phyloP scores from a whole-genome alignment of 2,329 filamentous ascomycete genomes.

The Neonectria faginata region DNA sequence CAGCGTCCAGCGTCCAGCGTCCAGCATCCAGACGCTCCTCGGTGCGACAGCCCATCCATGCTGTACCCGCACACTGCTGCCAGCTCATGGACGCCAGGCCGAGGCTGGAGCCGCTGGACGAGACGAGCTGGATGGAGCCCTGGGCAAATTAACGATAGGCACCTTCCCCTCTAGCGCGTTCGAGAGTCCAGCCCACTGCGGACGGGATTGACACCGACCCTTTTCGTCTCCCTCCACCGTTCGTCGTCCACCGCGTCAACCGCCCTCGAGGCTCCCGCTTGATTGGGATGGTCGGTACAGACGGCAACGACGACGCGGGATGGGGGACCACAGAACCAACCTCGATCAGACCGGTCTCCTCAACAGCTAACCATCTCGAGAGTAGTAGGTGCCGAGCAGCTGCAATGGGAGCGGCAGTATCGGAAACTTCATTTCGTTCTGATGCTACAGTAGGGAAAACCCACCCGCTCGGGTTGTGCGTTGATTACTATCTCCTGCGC shows the following conservation, averaged over 20 bases:
- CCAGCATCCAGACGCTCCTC: not conserved
- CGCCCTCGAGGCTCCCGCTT: conserved; percentile 25
- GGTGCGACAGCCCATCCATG: conserved; percentile 25
- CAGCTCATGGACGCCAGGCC: conserved; percentile 24
- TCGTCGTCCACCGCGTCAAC: conserved; percentile 35
- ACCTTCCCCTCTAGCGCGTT: conserved; percentile 26
- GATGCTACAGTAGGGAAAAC: not conserved
- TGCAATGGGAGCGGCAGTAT: conserved; percentile 16
- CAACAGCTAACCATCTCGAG: conserved; percentile 18
- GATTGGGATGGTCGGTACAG: conserved; percentile 40
- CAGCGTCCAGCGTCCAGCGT: too few relatives aligned
- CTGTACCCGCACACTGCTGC: conserved; percentile 35
- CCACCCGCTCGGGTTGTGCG: not conserved
- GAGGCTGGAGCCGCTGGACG: conserved; percentile 23
- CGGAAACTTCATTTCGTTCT: conserved; percentile 22
- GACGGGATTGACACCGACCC: conserved; percentile 19
- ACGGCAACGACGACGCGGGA: conserved; percentile 32
- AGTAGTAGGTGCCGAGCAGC: conserved; percentile 9
- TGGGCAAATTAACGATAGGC: conserved; percentile 43
- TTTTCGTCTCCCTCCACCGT: conserved; percentile 11
- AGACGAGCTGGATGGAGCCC: conserved; percentile 28
- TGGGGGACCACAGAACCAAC: conserved; percentile 20
- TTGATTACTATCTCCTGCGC: conserved; percentile 4
- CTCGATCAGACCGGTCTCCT: conserved; percentile 22
- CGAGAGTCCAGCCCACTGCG: conserved; percentile 15